Percentiles rank a stretch among this genome's conserved stretches.
Evolutionary conservation across 2,329 filamentous ascomycete species (phyloP).

Genomic region (Penicillium sp.): DNA sequence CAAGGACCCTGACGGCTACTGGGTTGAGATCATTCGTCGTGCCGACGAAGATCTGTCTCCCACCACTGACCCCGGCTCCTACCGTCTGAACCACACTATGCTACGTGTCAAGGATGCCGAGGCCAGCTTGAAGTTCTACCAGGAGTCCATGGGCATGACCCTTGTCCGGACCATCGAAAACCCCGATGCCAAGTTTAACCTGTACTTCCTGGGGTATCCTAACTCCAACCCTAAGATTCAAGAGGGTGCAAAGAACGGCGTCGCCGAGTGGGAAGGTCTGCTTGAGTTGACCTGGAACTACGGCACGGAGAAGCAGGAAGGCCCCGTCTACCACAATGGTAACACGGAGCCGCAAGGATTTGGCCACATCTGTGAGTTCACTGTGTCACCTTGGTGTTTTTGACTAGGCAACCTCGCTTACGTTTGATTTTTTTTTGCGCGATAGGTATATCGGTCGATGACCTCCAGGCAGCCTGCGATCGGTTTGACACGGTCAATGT

Average conservation of each 20-base stretch:
- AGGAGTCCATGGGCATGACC: constrained; percentile 87
- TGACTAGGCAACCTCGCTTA: not conserved
- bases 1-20: constrained; percentile 84
- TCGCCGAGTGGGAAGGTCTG: constrained; percentile 74
- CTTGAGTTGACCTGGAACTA: constrained; percentile 88
- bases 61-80: constrained; percentile 72
- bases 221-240: constrained; percentile 56
- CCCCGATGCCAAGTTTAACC: constrained; percentile 72
- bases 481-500: constrained; percentile 81
- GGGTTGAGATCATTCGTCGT: constrained; percentile 62
- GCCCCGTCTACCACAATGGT: constrained; percentile 87
- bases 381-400: not conserved
- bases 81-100: constrained; percentile 73
- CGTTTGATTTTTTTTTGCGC: constrained; percentile 2
- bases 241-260: constrained; percentile 54
- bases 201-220: constrained; percentile 89
- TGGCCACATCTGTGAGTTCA: constrained; percentile 77
- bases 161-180: constrained; percentile 73
- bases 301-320: constrained; percentile 73
- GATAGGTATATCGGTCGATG: constrained; percentile 75
- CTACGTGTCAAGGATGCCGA: constrained; percentile 83
- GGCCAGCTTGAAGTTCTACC: constrained; percentile 75
- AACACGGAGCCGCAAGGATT: constrained; percentile 92
- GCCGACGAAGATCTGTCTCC: constrained; percentile 72
- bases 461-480: constrained; percentile 82